Percentiles rank a stretch among this genome's conserved stretches.
Conservation (phyloP, 2,329 filamentous ascomycete genomes). For the Dothistroma pini region DNA sequence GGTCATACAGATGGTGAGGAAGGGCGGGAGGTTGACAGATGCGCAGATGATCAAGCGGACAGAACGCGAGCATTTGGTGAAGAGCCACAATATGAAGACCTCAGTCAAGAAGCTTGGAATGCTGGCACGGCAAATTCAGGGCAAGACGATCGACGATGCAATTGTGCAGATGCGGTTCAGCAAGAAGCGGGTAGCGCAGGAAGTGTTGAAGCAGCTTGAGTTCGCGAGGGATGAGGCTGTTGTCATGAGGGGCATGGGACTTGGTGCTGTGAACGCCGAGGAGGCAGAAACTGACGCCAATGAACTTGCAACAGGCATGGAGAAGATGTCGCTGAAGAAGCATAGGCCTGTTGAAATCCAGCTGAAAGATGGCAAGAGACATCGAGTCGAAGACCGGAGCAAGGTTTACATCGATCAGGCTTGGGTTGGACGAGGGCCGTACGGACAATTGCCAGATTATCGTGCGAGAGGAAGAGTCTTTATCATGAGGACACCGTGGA, state of each 20-base stretch:
- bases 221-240: slow-evolving; percentile 78
- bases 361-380: slow-evolving; percentile 69
- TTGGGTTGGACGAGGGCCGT: slow-evolving; percentile 79
- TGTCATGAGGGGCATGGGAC: slow-evolving; percentile 78
- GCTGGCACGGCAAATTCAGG: slow-evolving; percentile 81
- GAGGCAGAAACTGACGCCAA: slow-evolving; percentile 25
- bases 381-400: slow-evolving; percentile 69
- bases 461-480: slow-evolving; percentile 72
- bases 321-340: neutral
- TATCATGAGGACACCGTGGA: slow-evolving; percentile 65
- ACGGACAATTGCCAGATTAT: slow-evolving; percentile 60
- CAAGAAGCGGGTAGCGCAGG: slow-evolving; percentile 84
- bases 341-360: slow-evolving; percentile 55
- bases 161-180: slow-evolving; percentile 93
- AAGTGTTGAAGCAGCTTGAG: slow-evolving; percentile 75
- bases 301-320: slow-evolving; percentile 20
- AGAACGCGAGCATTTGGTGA: slow-evolving; percentile 56
- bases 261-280: slow-evolving; percentile 41
- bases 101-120: slow-evolving; percentile 88
- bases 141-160: slow-evolving; percentile 91
- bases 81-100: slow-evolving; percentile 73
- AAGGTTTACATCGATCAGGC: slow-evolving; percentile 86
- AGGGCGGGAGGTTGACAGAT: slow-evolving; percentile 63
- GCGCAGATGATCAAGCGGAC: slow-evolving; percentile 65
- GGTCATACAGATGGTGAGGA: slow-evolving; percentile 70